Base-by-base conservation (phyloP, 371 early-diverging fungal species). In the Syncephalastrum monosporum region DNA sequence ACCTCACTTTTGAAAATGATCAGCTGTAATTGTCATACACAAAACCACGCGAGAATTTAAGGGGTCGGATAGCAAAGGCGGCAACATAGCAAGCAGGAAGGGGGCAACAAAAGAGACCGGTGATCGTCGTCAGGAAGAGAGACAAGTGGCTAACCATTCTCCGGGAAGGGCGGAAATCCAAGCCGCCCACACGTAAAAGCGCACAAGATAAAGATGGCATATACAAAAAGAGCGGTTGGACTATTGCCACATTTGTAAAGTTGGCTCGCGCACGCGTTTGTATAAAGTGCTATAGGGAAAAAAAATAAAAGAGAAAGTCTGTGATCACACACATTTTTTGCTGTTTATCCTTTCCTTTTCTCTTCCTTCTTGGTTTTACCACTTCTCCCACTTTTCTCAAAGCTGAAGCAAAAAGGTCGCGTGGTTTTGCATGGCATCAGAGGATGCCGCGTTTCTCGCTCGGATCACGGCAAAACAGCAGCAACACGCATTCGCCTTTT, bases 401-500 rank as follows among this genome's bases (percentile, higher is more conserved):
- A 14, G 27, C 51, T 27, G 33, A 14, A 27, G 54, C n/a, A 3
- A 17, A 42, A 17, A 42, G 43, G 17, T 23, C 41, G 44, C 43
- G 44, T 43, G 23, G 54, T 29, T 42, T 53, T 53, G 38, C 19
- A 53, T 53, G 54, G 54, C 54, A 29, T 29, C 54, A 16, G 54
- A 53, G 24, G 17, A 53, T 53, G 54, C 54, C 54, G n/a, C 54
- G 41, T 24, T 53, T 53, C 38, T 53, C 42, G 43, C 44, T 53
- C 54, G 54, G 54, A 53, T 42, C 54, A 53, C 44, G 23, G 29
- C 50, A 50, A 50, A 50, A 50, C 25, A 50, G 27, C n/a, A 25
- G 16, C 25, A 15, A 51, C 17, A 51, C 25, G 27, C 25, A 51
- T 24, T 17, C 25, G 17, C 29, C 51, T 38, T 24, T 24, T 48